Evolutionary conservation across 2,329 filamentous ascomycete species (phyloP).

Genomic region (Apiospora aurea): DNA sequence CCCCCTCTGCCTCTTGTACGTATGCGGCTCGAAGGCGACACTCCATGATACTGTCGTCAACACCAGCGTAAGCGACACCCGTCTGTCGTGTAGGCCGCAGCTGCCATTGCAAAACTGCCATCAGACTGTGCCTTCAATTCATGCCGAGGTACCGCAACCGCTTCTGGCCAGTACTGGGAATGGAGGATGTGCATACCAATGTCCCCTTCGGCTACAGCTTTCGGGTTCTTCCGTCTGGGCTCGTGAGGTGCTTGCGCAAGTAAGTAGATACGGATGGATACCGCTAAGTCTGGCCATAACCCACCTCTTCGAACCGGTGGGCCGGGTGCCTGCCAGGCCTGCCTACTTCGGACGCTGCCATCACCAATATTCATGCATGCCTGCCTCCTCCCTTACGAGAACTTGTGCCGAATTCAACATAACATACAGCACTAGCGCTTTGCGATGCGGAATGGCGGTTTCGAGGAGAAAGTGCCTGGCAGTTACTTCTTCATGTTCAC

Average conservation of each 20-base stretch:
- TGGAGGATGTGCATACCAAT: constrained; percentile 11
- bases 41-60: neutral
- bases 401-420: neutral
- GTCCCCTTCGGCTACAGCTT: neutral
- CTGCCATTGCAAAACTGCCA: neutral
- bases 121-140: neutral
- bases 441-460: neutral
- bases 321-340: neutral
- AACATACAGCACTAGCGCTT: neutral
- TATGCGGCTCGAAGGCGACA: neutral
- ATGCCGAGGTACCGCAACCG: neutral
- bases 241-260: neutral
- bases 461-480: neutral
- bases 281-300: neutral
- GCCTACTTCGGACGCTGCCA: neutral
- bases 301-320: constrained; percentile 7
- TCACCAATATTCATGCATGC: neutral
- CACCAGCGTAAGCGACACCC: neutral
- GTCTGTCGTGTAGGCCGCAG: neutral
- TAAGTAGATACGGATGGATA: neutral
- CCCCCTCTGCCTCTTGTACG: neutral
- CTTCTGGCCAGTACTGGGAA: neutral
- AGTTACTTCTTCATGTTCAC: neutral
- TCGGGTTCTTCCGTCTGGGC: constrained; percentile 1
- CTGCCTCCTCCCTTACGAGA: neutral